Evolutionary conservation across 352 stramenopile genomes (phyloP), one percentile per base, ranked within the genome.

Genomic region (Globisporangium irregulare): DNA sequence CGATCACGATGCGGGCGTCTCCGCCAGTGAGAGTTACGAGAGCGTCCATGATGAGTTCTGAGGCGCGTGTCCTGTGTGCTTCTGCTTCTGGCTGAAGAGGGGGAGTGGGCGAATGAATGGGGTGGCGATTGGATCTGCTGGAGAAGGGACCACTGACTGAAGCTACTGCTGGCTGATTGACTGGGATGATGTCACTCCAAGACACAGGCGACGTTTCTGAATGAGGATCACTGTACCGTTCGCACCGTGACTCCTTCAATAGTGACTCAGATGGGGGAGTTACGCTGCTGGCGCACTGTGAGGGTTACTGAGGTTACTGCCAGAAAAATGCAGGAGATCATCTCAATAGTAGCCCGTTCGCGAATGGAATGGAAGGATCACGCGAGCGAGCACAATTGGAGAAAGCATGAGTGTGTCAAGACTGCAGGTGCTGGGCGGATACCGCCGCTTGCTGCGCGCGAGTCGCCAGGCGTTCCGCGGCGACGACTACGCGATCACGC

Each of bases 401-500:
- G 15, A 59, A 59, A 76, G 3, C 12, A 92, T 88, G 80, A 89
- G 72, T n/a, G 62, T 78, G 14, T 68, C 64, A 8, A 79, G 86
- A 8, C 29, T 73, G 50, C 84, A 88, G 59, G 85, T 94, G 58
- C 73, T 95, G 10, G 72, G 86, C 38, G 88, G 88, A 29, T 95
- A 95, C 73, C 80, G 82, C 34, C 84, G 88, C 36, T 62, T 95
- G 62, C 69, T 95, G 66, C 85, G 84, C 15, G 85, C 85, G 48
- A 95, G 85, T 73, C 83, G 76, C 29, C 69, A 81, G 72, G 82
- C 88, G 3, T 95, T 95, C 75, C 81, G 82, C 25, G 85, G 75
- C 6, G 88, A 95, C 58, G 71, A 56, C 34, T 93, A 81, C 59
- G 88, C 88, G 27, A 66, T 90, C 64, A 46, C 73, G 9, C 80